Evolutionary conservation across 495 filamentous ascomycete genomes (phyloP).

Genomic region (Xylaria nigripes): DNA sequence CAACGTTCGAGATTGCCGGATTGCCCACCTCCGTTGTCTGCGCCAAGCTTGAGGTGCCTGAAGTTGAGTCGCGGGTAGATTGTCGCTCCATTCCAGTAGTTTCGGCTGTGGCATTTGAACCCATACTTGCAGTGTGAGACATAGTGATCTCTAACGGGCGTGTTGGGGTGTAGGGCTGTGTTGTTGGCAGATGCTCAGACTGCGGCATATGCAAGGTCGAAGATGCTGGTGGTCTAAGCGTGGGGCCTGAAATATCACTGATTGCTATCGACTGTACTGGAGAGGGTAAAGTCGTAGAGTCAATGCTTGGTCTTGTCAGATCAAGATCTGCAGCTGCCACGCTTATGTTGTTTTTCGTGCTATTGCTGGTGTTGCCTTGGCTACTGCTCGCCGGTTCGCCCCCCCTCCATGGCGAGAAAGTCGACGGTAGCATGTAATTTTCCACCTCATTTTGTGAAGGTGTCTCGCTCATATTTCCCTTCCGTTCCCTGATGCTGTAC

Average conservation of each 20-base stretch:
- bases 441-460: not conserved
- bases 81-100: not conserved
- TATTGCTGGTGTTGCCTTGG: not conserved
- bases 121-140: not conserved
- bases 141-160: not conserved
- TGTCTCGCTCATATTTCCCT: not conserved
- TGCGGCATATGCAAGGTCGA: not conserved
- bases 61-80: no score
- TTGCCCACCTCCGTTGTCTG: no score
- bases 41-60: not conserved
- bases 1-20: not conserved
- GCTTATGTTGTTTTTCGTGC: not conserved
- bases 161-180: not conserved
- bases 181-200: conserved; percentile 3
- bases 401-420: conserved; percentile 17
- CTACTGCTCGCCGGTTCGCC: not conserved
- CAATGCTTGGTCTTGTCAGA: not conserved
- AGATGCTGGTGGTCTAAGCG: not conserved
- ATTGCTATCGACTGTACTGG: not conserved
- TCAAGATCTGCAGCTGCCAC: not conserved
- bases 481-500: not conserved
- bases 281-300: not conserved
- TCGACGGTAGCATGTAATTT: conserved; percentile 14
- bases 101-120: not conserved
- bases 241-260: not conserved